Percentiles rank a stretch among this genome's conserved stretches.
These are phyloP conservation scores for Pseudogymnoascus sp. DNA, from an alignment of 2,329 filamentous ascomycete species.

Conservation along the genomic window DNA sequence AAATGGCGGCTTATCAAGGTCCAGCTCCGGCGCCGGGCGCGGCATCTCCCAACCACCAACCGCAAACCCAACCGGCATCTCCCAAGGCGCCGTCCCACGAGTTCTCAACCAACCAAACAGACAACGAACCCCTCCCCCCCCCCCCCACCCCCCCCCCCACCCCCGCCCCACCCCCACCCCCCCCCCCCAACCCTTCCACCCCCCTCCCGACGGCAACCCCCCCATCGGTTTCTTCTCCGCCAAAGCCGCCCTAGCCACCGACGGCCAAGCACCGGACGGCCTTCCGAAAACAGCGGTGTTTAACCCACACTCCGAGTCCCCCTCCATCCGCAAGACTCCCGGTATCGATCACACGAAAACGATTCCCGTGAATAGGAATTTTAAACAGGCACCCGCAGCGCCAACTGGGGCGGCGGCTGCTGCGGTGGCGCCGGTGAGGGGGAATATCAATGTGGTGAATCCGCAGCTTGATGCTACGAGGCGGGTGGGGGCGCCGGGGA, in stretches of 20 bases:
- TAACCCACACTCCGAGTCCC: constrained; percentile 67
- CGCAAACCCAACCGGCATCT: constrained; percentile 6
- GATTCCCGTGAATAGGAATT: constrained; percentile 18
- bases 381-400: constrained; percentile 40
- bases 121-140: constrained; percentile 11
- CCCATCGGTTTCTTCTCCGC: constrained; percentile 58
- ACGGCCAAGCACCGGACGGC: constrained; percentile 24
- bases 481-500: constrained; percentile 50
- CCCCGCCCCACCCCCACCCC: no score
- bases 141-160: constrained; percentile 17
- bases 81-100: constrained; percentile 13
- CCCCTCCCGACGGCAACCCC: constrained; percentile 20
- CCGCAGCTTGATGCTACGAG: constrained; percentile 45
- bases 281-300: constrained; percentile 43
- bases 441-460: constrained; percentile 38
- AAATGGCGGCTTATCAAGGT: constrained; percentile 21
- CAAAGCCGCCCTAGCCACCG: constrained; percentile 48
- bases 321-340: constrained; percentile 80
- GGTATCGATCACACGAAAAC: constrained; percentile 68
- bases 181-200: constrained; percentile 11
- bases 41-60: constrained; percentile 10
- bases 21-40: constrained; percentile 17
- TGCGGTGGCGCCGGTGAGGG: constrained; percentile 19
- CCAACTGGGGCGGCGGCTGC: constrained; percentile 12
- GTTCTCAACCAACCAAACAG: constrained; percentile 27